Percentiles rank a stretch among this genome's conserved stretches.
Conservation (phyloP, 1,284 basidiomycete species). For the Vanrija sp. region DNA sequence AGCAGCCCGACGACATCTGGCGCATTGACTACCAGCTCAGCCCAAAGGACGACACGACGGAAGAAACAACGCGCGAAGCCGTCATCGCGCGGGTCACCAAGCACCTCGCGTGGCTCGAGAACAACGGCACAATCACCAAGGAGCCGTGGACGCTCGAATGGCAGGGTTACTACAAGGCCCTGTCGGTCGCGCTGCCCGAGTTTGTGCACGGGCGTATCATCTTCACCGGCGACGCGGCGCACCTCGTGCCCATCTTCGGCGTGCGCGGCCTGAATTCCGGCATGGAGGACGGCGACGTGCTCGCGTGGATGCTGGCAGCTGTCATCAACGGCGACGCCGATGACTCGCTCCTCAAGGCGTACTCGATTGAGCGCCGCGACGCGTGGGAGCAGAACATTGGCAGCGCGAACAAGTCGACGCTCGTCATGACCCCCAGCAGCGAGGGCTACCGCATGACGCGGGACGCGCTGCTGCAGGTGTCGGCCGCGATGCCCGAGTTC, state of each 20-base stretch:
- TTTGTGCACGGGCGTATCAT: constrained; percentile 14
- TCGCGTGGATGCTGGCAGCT: constrained; percentile 17
- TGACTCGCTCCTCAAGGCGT: constrained; percentile 10
- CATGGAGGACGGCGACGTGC: constrained; percentile 20
- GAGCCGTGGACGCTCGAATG: constrained; percentile 21
- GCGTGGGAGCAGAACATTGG: constrained; percentile 20
- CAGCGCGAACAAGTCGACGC: constrained; percentile 15
- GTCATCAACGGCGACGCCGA: constrained; percentile 12
- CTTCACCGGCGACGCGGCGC: constrained; percentile 18
- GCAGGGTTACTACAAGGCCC: constrained; percentile 21
- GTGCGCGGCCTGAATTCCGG: constrained; percentile 18
- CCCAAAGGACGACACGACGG: constrained; percentile 10
- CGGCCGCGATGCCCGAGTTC: constrained; percentile 14
- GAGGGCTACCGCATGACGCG: constrained; percentile 17
- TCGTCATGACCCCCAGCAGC: constrained; percentile 19
- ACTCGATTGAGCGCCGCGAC: constrained; percentile 17
- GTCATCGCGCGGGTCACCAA: constrained; percentile 15
- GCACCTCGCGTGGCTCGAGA: constrained; percentile 19
- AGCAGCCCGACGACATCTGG: constrained; percentile 22
- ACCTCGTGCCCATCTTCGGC: constrained; percentile 20
- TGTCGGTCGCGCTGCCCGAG: constrained; percentile 13
- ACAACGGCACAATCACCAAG: constrained; percentile 20
- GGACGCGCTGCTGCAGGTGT: constrained; percentile 15
- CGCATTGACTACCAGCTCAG: constrained; percentile 21
- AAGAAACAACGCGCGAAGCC: constrained; percentile 14